Evolutionary conservation across 2,329 filamentous ascomycete species (phyloP), one percentile per base, ranked within the genome.

Genomic region (Reticulascus tulasneorum): DNA sequence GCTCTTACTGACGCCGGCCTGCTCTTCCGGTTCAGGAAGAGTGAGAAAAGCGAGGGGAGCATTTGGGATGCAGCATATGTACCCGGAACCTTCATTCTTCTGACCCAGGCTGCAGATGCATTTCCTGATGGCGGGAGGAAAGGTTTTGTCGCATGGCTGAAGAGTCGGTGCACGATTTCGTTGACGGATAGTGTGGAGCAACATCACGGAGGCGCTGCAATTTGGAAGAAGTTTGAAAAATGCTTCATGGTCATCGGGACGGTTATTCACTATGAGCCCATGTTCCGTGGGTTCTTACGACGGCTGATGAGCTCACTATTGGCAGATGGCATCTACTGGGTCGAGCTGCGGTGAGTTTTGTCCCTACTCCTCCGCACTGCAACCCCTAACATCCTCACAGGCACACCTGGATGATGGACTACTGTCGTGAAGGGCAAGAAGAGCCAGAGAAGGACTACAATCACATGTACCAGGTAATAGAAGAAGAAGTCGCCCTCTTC

Each of bases 201-300:
- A 55, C 82, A 89, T 51, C 79, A 86, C 48, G 85, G 86, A 6
- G 73, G 85, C n/a, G 81, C 87, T 54, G 79, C 79, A 36, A 78
- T 91, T 30, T 93, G 86, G 86, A 63, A 69, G 15, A 86, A 87
- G 49, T 90, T 93, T 58, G 66, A 64, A 32, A 73, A 70, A 17
- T 80, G 78, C 35, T 91, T 93, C 56, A 63, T 67, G 4, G 73
- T 87, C 9, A 68, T 90, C 34, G 73, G 75, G 31, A 79, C 76
- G 10, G 71, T 93, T 30, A 69, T 91, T 21, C 83, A 80, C 60
- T 91, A 93, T 60, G 87, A 94, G 59, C 86, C 87, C 3, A 84
- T 94, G 36, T 88, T 85, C 63, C 77, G 85, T 29, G 71, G 69
- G 17, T 89, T 85, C 51, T 61, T 93, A 42, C 75, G 71, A 17